phyloP scores from a whole-genome alignment of 1,284 basidiomycete species.

The Austroboletus rostrupii region DNA sequence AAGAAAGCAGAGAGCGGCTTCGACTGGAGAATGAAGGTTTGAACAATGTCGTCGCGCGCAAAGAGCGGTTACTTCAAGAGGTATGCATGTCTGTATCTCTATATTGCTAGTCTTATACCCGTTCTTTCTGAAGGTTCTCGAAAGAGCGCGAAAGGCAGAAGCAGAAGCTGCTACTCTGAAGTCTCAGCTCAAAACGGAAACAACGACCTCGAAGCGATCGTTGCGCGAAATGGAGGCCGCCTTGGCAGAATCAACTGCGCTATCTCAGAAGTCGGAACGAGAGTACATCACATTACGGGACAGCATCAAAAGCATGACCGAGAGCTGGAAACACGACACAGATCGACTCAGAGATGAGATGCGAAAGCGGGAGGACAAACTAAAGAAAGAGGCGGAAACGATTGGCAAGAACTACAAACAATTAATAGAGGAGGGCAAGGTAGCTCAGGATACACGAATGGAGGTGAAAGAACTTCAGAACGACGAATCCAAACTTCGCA shows the following conservation, averaged over 20 bases:
- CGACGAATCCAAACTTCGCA: constrained; percentile 39
- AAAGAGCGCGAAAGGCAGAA: constrained; percentile 79
- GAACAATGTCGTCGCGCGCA: constrained; percentile 80
- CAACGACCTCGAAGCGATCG: constrained; percentile 64
- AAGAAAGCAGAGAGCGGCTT: constrained; percentile 76
- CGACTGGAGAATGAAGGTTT: constrained; percentile 81
- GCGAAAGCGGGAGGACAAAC: constrained; percentile 61
- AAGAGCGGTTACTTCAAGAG: constrained; percentile 81
- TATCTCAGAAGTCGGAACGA: constrained; percentile 74
- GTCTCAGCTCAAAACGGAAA: constrained; percentile 68
- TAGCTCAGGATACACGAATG: constrained; percentile 38
- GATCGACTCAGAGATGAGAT: constrained; percentile 67
- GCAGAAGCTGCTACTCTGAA: constrained; percentile 64
- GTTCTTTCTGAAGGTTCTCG: constrained; percentile 54
- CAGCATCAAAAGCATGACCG: constrained; percentile 63
- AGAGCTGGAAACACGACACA: constrained; percentile 66
- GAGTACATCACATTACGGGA: constrained; percentile 76
- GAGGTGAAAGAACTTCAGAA: constrained; percentile 37
- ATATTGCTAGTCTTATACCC: not conserved
- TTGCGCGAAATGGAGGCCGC: constrained; percentile 73
- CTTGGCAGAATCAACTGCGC: constrained; percentile 64
- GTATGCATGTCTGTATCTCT: constrained; percentile 35
- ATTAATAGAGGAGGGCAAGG: constrained; percentile 57
- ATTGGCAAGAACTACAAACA: constrained; percentile 61
- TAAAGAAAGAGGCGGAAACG: constrained; percentile 59